These are phyloP conservation scores for Ophiostoma sp. DNA, from an alignment of 2,329 filamentous ascomycete species.

Conservation along the genomic window DNA sequence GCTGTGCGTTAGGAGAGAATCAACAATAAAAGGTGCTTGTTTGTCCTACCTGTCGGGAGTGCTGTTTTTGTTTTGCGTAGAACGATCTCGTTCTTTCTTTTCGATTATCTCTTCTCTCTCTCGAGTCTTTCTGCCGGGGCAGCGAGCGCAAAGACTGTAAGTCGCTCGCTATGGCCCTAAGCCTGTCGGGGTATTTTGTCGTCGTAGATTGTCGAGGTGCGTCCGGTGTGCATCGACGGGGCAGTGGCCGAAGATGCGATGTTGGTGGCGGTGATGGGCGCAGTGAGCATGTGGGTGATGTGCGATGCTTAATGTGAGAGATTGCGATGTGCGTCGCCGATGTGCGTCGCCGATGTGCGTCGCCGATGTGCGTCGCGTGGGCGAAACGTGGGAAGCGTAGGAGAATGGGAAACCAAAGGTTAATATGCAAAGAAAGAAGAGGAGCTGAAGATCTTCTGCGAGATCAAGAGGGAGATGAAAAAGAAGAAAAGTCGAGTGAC, in stretches of 20 bases:
- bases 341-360: no score
- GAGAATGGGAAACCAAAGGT: background rate
- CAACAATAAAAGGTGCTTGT: no score
- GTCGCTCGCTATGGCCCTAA: slow-evolving; percentile 58
- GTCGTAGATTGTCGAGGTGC: slow-evolving; percentile 5
- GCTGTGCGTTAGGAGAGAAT: background rate
- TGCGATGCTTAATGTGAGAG: background rate
- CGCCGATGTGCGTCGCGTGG: no score
- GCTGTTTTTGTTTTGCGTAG: background rate
- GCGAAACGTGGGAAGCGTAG: background rate
- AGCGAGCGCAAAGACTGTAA: slow-evolving; percentile 69
- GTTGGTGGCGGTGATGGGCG: slow-evolving; percentile 30
- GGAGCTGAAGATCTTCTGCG: background rate
- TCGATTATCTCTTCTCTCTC: background rate
- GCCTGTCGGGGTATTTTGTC: slow-evolving; percentile 28
- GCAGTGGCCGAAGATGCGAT: slow-evolving; percentile 42
- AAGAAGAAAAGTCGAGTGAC: background rate
- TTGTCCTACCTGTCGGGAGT: background rate
- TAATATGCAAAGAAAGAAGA: background rate
- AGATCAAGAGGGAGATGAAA: background rate
- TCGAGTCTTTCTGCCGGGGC: slow-evolving; percentile 55
- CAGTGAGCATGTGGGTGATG: slow-evolving; percentile 15
- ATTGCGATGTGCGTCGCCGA: background rate
- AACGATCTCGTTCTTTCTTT: background rate
- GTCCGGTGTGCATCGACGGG: slow-evolving; percentile 42